Percentiles rank a stretch among this genome's conserved stretches.
Conservation (phyloP, 2,329 filamentous ascomycete genomes). For the Trichophaea hybrida region DNA sequence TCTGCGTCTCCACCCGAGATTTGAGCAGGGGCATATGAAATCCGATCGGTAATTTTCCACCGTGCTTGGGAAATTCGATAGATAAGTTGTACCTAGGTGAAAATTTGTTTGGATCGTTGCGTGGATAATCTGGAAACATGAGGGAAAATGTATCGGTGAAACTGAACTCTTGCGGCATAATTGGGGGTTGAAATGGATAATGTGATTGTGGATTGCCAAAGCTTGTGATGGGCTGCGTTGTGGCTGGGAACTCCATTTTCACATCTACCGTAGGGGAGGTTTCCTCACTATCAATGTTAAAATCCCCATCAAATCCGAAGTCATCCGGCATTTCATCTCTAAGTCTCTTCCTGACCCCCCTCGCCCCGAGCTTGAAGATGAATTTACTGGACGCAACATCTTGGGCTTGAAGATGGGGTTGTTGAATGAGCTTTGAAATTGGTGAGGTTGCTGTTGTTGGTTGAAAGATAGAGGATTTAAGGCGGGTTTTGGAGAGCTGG, state of each 20-base stretch:
- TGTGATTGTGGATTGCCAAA: not conserved
- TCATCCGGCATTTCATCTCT: not conserved
- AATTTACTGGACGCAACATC: not conserved
- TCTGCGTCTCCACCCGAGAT: constrained; percentile 91
- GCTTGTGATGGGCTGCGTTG: not conserved
- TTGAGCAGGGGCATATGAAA: constrained; percentile 36
- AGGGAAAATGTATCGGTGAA: no score
- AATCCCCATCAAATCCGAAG: not conserved
- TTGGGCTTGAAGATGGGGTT: not conserved
- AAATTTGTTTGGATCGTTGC: no score
- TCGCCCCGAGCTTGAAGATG: not conserved
- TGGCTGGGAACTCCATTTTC: not conserved
- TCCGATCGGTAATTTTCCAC: not conserved
- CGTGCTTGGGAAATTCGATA: constrained; percentile 1
- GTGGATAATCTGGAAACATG: no score
- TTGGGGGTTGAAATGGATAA: not conserved
- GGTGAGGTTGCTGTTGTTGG: not conserved
- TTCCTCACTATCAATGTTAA: not conserved
- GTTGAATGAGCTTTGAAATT: constrained; percentile 2
- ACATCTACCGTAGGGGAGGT: not conserved
- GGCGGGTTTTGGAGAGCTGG: constrained; percentile 16
- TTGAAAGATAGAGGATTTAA: not conserved
- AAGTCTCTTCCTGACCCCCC: not conserved
- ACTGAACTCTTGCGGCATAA: no score
- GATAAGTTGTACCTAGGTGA: not conserved